These are phyloP conservation scores for Podospora australis DNA, from an alignment of 495 filamentous ascomycete species.

Conservation along the genomic window DNA sequence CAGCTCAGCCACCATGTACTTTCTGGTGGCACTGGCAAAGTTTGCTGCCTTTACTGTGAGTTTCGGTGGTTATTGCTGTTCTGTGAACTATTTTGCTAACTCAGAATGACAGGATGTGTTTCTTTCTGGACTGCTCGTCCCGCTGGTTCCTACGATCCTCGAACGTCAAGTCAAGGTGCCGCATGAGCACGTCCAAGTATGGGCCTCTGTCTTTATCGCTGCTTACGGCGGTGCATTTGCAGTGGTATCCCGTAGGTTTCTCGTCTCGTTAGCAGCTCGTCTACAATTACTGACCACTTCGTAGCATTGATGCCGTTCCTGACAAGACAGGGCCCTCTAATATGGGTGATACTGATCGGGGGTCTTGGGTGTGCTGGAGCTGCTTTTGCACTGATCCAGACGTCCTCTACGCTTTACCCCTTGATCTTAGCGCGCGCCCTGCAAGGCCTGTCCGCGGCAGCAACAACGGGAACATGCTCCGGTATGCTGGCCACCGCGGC, in stretches of 20 bases:
- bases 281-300: too few relatives aligned
- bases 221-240: constrained; percentile 25
- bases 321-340: constrained; percentile 4
- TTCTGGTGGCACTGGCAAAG: constrained; percentile 7
- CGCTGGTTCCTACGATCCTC: constrained; percentile 23
- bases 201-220: constrained; percentile 23
- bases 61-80: too few relatives aligned
- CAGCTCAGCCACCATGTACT: neutral
- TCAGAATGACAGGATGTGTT: too few relatives aligned
- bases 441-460: constrained; percentile 21
- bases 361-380: constrained; percentile 16
- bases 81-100: too few relatives aligned
- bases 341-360: constrained; percentile 11
- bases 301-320: constrained; percentile 23
- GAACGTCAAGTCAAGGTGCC: neutral
- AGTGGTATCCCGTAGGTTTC: constrained; percentile 22
- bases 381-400: constrained; percentile 20
- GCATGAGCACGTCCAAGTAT: constrained; percentile 19
- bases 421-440: constrained; percentile 21
- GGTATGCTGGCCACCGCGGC: constrained; percentile 9
- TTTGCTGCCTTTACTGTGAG: constrained; percentile 11
- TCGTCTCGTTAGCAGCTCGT: neutral
- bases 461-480: constrained; percentile 16
- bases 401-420: constrained; percentile 7
- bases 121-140: constrained; percentile 13